A percentile compares a stretch with the other conserved stretches of the same genome.
phyloP scores from a whole-genome alignment of 345 rosid species.

The Salix purpurea region DNA sequence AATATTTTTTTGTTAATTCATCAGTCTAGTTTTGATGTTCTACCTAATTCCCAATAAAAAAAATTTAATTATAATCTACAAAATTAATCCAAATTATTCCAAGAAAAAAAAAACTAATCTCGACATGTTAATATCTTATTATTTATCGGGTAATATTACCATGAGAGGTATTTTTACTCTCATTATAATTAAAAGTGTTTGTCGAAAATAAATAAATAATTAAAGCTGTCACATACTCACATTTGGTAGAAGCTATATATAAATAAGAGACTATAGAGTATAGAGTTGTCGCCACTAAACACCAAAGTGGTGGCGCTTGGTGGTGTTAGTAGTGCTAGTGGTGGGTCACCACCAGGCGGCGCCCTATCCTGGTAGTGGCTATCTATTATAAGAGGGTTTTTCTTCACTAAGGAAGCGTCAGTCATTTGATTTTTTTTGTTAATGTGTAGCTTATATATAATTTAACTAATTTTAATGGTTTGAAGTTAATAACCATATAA shows the following conservation, averaged over 20 bases:
- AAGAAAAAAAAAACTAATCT: too few relatives aligned
- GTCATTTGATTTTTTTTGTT: background rate
- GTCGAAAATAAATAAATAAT: too few relatives aligned
- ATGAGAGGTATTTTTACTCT: too few relatives aligned
- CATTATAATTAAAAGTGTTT: too few relatives aligned
- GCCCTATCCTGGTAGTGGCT: background rate
- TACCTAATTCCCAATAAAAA: background rate
- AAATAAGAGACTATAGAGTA: background rate
- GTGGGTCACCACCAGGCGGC: conserved; percentile 16
- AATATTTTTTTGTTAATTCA: too few relatives aligned
- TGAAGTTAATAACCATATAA: too few relatives aligned
- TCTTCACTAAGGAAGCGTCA: background rate
- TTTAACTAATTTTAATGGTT: too few relatives aligned
- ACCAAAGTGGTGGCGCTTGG: conserved; percentile 10
- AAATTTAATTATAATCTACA: background rate
- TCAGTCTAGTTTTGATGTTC: background rate
- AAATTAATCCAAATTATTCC: too few relatives aligned
- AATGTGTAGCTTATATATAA: too few relatives aligned
- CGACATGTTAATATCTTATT: too few relatives aligned
- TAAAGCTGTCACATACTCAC: background rate
- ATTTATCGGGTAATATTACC: too few relatives aligned
- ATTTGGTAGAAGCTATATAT: background rate
- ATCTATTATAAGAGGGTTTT: background rate
- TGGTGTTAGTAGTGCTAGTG: background rate
- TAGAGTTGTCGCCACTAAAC: conserved; percentile 6